Evolutionary conservation across 768 basidiomycete species (phyloP).

Genomic region (Tylopilus subfusipes): DNA sequence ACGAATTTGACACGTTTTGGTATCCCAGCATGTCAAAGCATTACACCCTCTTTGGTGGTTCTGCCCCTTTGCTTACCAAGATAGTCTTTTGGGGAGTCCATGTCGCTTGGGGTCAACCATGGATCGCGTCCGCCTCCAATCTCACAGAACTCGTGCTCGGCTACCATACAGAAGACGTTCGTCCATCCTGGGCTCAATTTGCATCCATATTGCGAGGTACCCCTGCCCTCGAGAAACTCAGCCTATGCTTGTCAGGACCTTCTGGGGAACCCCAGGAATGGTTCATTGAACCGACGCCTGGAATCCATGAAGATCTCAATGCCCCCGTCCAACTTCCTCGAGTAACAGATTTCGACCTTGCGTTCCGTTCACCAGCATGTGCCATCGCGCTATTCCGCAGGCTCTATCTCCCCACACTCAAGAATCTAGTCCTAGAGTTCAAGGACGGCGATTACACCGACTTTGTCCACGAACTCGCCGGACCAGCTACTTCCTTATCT

Average conservation of each 20-base stretch:
- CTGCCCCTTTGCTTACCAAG: neutral
- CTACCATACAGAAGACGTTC: neutral
- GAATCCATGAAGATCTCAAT: slow-evolving; percentile 25
- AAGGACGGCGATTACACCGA: neutral
- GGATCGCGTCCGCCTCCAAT: neutral
- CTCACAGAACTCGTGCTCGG: neutral
- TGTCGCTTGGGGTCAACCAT: neutral
- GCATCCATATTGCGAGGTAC: neutral
- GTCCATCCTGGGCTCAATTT: neutral
- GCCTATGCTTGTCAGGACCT: neutral
- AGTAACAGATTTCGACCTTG: slow-evolving; percentile 40
- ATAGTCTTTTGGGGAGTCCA: neutral
- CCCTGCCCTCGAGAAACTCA: neutral
- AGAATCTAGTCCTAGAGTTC: neutral
- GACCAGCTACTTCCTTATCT: neutral
- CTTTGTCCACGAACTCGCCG: neutral
- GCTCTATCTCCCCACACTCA: neutral
- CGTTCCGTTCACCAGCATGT: slow-evolving; percentile 34
- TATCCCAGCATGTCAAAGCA: slow-evolving; percentile 28
- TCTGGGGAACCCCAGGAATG: neutral
- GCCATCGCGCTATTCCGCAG: neutral
- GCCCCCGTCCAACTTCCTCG: slow-evolving; percentile 27
- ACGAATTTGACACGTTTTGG: neutral
- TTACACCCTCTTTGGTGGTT: slow-evolving; percentile 39
- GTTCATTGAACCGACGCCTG: neutral